phyloP scores from a whole-genome alignment of 495 filamentous ascomycete species.

The Podospora bellae-mahoneyi region DNA sequence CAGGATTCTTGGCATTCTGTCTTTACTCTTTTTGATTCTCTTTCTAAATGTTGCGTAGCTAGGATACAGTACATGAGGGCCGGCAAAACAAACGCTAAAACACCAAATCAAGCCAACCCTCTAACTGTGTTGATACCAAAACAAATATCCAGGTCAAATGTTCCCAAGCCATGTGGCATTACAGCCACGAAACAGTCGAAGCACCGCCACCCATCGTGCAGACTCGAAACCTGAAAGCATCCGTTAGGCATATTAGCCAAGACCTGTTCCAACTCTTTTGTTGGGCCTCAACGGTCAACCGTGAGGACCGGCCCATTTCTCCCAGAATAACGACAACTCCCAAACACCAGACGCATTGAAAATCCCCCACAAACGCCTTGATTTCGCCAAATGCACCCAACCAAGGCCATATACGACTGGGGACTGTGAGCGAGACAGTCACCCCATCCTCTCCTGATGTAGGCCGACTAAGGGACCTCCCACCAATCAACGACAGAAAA shows the following conservation, averaged over 20 bases:
- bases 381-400: background rate
- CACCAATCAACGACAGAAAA: background rate
- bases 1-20: background rate
- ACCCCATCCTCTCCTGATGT: background rate
- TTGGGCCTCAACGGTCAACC: background rate
- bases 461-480: background rate
- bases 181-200: background rate
- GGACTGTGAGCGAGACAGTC: background rate
- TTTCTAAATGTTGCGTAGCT: background rate
- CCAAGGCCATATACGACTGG: background rate
- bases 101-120: slow-evolving; percentile 3
- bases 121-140: background rate
- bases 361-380: background rate
- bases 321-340: background rate
- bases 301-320: background rate
- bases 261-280: background rate
- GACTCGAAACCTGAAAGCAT: background rate
- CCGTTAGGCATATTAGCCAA: no score
- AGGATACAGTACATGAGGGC: background rate
- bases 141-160: background rate
- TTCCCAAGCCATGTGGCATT: background rate
- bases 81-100: background rate
- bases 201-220: background rate
- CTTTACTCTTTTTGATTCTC: background rate
- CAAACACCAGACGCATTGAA: background rate